These are phyloP conservation scores for Kodamaea ohmeri DNA, from an alignment of 1,139 yeast genomes.

Conservation along the genomic window DNA sequence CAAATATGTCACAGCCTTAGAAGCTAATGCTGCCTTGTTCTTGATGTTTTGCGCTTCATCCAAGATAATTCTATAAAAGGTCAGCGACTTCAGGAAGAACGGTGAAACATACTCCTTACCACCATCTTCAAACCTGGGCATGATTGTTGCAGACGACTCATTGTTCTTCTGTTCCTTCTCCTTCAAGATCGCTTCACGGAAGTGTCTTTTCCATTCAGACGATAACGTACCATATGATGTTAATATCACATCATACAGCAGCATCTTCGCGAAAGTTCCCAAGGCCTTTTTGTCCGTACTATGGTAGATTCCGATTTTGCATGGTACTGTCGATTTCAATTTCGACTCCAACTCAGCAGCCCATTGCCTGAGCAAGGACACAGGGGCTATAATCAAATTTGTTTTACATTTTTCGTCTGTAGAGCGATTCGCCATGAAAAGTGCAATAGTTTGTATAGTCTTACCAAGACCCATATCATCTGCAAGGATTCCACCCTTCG, in stretches of 20 bases:
- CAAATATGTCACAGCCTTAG: slow-evolving; percentile 64
- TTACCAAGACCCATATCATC: slow-evolving; percentile 97
- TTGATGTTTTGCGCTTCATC: slow-evolving; percentile 94
- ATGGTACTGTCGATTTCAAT: slow-evolving; percentile 44
- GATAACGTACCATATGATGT: slow-evolving; percentile 77
- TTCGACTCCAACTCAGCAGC: slow-evolving; percentile 67
- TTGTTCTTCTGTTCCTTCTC: slow-evolving; percentile 17
- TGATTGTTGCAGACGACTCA: slow-evolving; percentile 18
- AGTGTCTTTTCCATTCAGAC: slow-evolving; percentile 66
- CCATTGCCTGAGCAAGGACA: slow-evolving; percentile 84
- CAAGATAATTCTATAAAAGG: slow-evolving; percentile 65
- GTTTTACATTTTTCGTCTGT: slow-evolving; percentile 41
- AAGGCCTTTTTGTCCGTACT: slow-evolving; percentile 44
- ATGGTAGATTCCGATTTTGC: slow-evolving; percentile 61
- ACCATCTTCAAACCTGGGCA: slow-evolving; percentile 42
- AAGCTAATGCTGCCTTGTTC: slow-evolving; percentile 63
- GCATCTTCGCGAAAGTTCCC: slow-evolving; percentile 44
- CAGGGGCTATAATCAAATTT: slow-evolving; percentile 81
- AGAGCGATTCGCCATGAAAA: slow-evolving; percentile 58
- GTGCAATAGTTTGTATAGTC: slow-evolving; percentile 76
- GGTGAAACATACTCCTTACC: slow-evolving; percentile 60
- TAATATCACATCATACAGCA: slow-evolving; percentile 66
- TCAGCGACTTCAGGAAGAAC: slow-evolving; percentile 54
- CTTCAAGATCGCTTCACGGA: slow-evolving; percentile 32
- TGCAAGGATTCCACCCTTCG: slow-evolving; percentile 78